Percentiles rank a stretch among this genome's conserved stretches.
Conservation (phyloP, 1,284 basidiomycete genomes). For the Erythrobasidium hasegawianum region DNA sequence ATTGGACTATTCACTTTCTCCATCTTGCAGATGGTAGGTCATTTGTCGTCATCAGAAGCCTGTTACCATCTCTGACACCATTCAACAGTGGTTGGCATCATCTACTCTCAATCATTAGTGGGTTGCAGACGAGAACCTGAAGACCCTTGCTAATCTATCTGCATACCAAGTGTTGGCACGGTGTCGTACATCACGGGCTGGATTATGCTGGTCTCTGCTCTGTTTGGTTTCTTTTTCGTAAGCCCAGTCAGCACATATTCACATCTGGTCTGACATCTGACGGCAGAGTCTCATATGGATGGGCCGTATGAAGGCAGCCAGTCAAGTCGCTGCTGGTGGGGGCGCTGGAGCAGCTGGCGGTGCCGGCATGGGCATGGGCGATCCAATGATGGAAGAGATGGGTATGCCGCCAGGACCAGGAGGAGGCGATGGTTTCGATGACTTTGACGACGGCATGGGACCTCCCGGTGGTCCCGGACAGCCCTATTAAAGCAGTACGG, state of each 20-base stretch:
- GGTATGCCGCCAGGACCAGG: too few relatives aligned
- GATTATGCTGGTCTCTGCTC: background rate
- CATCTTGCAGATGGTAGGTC: slow-evolving; percentile 19
- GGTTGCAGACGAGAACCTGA: background rate
- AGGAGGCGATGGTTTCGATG: background rate
- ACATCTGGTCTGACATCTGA: background rate
- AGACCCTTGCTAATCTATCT: background rate
- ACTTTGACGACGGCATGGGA: background rate
- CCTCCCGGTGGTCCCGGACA: slow-evolving; percentile 9
- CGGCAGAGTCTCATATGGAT: slow-evolving; percentile 4
- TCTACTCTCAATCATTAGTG: slow-evolving; percentile 26
- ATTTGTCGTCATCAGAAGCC: background rate
- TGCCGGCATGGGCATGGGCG: background rate
- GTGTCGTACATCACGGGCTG: slow-evolving; percentile 19
- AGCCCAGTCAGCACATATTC: background rate
- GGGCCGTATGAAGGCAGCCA: slow-evolving; percentile 5
- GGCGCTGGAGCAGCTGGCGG: background rate
- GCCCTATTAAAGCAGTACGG: too few relatives aligned
- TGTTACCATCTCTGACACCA: background rate
- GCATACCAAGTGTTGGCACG: slow-evolving; percentile 22
- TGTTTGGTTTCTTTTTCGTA: slow-evolving; percentile 17
- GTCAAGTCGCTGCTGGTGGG: background rate
- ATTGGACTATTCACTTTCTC: slow-evolving; percentile 21
- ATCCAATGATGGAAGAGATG: background rate
- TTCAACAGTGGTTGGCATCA: slow-evolving; percentile 19